Evolutionary conservation across 257 asterid species (phyloP).

Genomic region (Capsicum rhomboideum): DNA sequence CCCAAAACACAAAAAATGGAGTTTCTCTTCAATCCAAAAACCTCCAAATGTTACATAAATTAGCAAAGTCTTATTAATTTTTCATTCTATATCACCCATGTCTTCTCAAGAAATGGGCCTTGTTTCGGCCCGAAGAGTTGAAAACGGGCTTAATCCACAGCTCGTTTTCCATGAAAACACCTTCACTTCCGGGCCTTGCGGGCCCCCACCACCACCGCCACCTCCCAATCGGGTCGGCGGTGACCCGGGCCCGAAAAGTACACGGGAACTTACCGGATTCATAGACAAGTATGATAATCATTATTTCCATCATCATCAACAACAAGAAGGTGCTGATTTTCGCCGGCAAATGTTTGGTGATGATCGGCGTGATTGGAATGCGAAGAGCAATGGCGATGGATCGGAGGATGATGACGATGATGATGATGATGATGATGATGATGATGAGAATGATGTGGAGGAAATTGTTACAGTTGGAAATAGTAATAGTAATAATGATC

Average conservation of each 20-base stretch:
- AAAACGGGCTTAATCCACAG: conserved; percentile 35
- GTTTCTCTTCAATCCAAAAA: conserved; percentile 4
- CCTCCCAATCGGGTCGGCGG: conserved; percentile 29
- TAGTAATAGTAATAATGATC: neutral
- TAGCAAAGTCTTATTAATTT: neutral
- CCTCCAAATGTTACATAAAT: neutral
- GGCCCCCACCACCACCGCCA: conserved; percentile 24
- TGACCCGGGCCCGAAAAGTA: conserved; percentile 42
- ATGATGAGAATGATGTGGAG: conserved; percentile 34
- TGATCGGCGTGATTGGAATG: conserved; percentile 28
- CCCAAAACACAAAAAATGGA: no score
- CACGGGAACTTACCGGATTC: conserved; percentile 71
- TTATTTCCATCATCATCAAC: conserved; percentile 16
- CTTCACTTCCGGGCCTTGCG: conserved; percentile 20
- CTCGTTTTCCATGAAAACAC: conserved; percentile 52
- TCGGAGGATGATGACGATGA: conserved; percentile 53
- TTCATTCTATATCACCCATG: conserved; percentile 21
- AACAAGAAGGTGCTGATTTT: conserved; percentile 23
- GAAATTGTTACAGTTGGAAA: conserved; percentile 30
- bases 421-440: conserved; percentile 34
- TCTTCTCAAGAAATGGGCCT: conserved; percentile 59
- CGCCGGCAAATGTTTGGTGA: conserved; percentile 25
- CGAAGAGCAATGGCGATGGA: conserved; percentile 36
- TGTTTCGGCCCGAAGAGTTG: conserved; percentile 43
- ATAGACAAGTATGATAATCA: conserved; percentile 36